Evolutionary conservation across 257 asterid species (phyloP), one percentile per base, ranked within the genome.

Genomic region (Cruciata laevipes): DNA sequence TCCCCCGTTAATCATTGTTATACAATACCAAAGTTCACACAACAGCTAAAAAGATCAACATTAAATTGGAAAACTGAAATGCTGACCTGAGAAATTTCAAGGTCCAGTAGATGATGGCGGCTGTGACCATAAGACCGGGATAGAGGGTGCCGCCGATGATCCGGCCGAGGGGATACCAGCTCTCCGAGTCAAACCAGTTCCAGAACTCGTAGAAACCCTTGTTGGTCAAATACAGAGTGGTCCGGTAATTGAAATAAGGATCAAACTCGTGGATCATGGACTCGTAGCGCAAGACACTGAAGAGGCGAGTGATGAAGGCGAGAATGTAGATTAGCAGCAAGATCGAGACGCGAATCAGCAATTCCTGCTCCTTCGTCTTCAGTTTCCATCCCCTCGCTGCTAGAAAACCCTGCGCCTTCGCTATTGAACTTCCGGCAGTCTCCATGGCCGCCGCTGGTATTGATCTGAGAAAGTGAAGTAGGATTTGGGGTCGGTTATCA

Each of bases 241-340:
- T 95, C 38, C 99, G 87, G 79, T 94, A 94, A 75, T 94, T 94
- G 86, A 94, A 94, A 76, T 94, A 94, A 2, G 99, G 99, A 83
- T 93, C 99, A 70, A 93, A 93, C 88, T 93, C 99, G 77, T 93
- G 99, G 91, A 93, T 94, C 99, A 94, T 94, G 68, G 97, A 90
- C 89, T 94, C 99, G 69, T 94, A 94, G 49, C 99, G 88, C 76
- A 94, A 64, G 59, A 94, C 97, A 70, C 99, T 94, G 84, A 94
- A 94, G 49, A 94, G 76, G 8, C 99, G 86, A 10, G 96, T 77
- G 21, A 90, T 85, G 80, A 94, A 94, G 7, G 99, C 97, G 75
- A 94, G 70, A 40, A 90, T 68, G 76, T 94, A 94, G 7, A 94
- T 88, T 76, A 94, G 69, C n/a, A 83, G 71, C 17, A 94, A 86